Percentiles rank a stretch among this genome's conserved stretches.
phyloP scores from a whole-genome alignment of 1,284 basidiomycete genomes.

The Schizopora paradoxa region DNA sequence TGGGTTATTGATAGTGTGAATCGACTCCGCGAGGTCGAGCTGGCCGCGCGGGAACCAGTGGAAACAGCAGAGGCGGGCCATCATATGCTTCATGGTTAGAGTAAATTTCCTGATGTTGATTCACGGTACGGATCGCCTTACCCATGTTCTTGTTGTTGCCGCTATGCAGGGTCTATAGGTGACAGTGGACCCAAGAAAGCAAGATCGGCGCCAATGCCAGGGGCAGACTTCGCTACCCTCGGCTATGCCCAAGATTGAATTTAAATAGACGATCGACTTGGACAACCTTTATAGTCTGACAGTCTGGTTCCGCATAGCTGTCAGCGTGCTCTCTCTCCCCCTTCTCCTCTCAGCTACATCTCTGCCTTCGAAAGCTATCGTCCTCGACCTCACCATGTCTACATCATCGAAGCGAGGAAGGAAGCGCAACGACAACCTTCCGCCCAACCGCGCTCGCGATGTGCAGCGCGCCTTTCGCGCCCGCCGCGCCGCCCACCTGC shows the following conservation, averaged over 20 bases:
- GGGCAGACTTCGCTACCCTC: not conserved
- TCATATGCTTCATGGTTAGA: no score
- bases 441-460: constrained; percentile 87
- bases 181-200: no score
- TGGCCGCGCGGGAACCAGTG: no score
- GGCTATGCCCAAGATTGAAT: not conserved
- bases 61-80: no score
- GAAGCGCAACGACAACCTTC: constrained; percentile 88
- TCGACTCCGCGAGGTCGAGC: no score
- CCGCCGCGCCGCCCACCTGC: constrained; percentile 82
- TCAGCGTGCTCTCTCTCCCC: constrained; percentile 19
- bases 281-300: constrained; percentile 1
- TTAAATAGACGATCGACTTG: not conserved
- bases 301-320: no score
- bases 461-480: constrained; percentile 91
- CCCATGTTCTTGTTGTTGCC: no score
- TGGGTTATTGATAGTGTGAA: no score
- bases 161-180: no score
- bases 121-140: no score
- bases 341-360: constrained; percentile 21
- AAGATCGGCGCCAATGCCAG: not conserved
- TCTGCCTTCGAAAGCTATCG: constrained; percentile 18
- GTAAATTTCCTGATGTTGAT: no score
- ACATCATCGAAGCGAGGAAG: constrained; percentile 86
- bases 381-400: constrained; percentile 44